These are phyloP conservation scores for Sporisorium exsertum DNA, from an alignment of 1,284 basidiomycete genomes.

Conservation along the genomic window DNA sequence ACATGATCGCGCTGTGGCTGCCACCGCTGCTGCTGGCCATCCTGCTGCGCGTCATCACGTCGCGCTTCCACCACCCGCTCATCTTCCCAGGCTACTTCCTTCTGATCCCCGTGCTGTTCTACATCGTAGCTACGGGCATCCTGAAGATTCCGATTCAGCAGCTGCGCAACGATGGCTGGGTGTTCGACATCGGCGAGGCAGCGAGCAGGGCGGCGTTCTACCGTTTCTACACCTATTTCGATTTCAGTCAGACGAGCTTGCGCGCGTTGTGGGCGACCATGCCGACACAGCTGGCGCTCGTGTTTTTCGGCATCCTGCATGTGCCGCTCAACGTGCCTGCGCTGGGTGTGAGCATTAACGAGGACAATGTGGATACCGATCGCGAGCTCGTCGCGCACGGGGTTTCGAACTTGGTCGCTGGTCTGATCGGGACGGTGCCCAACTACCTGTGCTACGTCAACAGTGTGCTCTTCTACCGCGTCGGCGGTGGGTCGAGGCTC, in stretches of 20 bases:
- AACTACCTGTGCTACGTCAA: conserved; percentile 72
- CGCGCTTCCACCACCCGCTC: conserved; percentile 85
- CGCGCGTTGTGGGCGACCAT: conserved; percentile 70
- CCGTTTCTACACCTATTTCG: conserved; percentile 68
- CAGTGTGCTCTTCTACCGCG: conserved; percentile 80
- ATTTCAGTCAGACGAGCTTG: conserved; percentile 62
- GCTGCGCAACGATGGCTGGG: conserved; percentile 81
- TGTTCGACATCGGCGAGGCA: conserved; percentile 81
- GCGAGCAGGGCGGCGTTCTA: conserved; percentile 64
- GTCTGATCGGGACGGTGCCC: conserved; percentile 80
- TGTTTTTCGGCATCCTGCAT: conserved; percentile 93
- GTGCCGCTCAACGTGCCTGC: conserved; percentile 81
- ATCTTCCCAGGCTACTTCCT: conserved; percentile 91
- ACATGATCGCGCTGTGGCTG: conserved; percentile 79
- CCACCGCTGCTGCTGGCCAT: conserved; percentile 83
- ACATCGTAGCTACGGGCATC: conserved; percentile 77
- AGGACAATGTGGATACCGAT: conserved; percentile 90
- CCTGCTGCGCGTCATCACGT: conserved; percentile 83
- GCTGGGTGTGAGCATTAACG: conserved; percentile 89
- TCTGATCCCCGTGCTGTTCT: conserved; percentile 84
- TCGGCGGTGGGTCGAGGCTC: conserved; percentile 86
- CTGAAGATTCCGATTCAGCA: conserved; percentile 76
- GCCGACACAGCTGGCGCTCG: conserved; percentile 71
- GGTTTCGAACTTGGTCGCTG: conserved; percentile 87
- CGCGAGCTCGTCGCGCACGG: conserved; percentile 93